A percentile compares a stretch with the other conserved stretches of the same genome.
These are phyloP conservation scores for Claviceps purpurea DNA, from an alignment of 2,329 filamentous ascomycete genomes.

Conservation along the genomic window DNA sequence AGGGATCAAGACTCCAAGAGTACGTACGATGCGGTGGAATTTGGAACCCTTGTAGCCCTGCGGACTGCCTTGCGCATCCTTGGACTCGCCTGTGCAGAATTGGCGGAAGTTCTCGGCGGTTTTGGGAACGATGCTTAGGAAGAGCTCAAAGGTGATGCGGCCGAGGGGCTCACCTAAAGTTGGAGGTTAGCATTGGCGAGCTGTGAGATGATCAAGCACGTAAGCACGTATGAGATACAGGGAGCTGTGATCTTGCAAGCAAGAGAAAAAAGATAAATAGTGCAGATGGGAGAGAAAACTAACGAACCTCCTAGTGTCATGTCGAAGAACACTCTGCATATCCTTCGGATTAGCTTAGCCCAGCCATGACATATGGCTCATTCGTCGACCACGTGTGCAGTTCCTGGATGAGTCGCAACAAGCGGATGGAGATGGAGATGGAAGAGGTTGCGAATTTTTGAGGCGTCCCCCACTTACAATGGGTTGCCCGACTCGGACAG, in stretches of 20 bases:
- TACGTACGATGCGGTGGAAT: conserved; percentile 78
- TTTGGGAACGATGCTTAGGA: conserved; percentile 67
- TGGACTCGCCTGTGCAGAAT: conserved; percentile 90
- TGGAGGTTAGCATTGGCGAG: not conserved
- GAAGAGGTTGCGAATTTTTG: not conserved
- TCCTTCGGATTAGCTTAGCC: not conserved
- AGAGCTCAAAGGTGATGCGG: conserved; percentile 82
- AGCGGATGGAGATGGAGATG: no score
- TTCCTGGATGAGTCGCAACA: not conserved
- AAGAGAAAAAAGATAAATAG: not conserved
- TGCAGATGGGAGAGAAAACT: not conserved
- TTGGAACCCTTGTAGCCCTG: conserved; percentile 92
- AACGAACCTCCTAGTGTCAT: conserved; percentile 61
- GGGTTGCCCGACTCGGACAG: conserved; percentile 34
- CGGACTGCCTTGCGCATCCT: conserved; percentile 60
- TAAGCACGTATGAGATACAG: not conserved
- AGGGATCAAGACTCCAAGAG: not conserved
- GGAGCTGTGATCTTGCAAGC: not conserved
- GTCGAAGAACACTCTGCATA: conserved; percentile 55
- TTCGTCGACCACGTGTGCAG: no score
- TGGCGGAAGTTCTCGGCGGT: conserved; percentile 96
- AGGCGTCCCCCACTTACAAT: conserved; percentile 23
- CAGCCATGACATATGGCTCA: not conserved
- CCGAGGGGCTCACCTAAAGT: conserved; percentile 66
- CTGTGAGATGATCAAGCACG: no score